Percentiles rank a stretch among this genome's conserved stretches.
phyloP scores from a whole-genome alignment of 352 stramenopile species.

The Globisporangium yorkense region DNA sequence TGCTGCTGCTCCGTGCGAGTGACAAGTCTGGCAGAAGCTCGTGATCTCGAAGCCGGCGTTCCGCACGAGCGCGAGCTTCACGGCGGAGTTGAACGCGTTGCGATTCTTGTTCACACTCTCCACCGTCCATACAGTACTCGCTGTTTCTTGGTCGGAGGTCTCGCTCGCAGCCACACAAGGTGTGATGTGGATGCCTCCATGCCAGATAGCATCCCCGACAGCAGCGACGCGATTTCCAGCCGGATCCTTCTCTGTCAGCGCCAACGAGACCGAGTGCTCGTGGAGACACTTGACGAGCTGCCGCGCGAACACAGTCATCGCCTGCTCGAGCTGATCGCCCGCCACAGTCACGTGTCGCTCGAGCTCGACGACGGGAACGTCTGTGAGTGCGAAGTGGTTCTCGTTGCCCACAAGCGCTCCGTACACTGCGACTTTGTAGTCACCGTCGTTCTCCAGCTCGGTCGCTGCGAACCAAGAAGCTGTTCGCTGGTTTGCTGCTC shows the following conservation, averaged over 20 bases:
- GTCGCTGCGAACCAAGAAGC: conserved; percentile 5
- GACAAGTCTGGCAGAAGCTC: conserved; percentile 11
- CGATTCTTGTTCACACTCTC: conserved; percentile 25
- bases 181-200: conserved; percentile 17
- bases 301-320: conserved; percentile 44
- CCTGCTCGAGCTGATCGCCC: conserved; percentile 30
- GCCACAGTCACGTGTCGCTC: conserved; percentile 36
- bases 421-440: conserved; percentile 16
- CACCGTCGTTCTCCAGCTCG: conserved; percentile 14
- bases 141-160: background rate
- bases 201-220: conserved; percentile 2
- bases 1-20: background rate
- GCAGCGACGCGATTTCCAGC: background rate
- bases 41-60: conserved; percentile 23
- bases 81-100: conserved; percentile 30
- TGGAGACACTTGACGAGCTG: conserved; percentile 39
- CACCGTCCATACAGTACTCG: conserved; percentile 12
- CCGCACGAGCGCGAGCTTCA: conserved; percentile 39
- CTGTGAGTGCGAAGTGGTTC: conserved; percentile 8
- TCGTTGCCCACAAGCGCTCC: conserved; percentile 21
- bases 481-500: background rate
- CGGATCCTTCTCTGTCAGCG: background rate
- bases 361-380: conserved; percentile 12
- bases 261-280: conserved; percentile 11
- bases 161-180: background rate